Evolutionary conservation across 305 asterid species (phyloP).

Genomic region (Solanum hybrid): DNA sequence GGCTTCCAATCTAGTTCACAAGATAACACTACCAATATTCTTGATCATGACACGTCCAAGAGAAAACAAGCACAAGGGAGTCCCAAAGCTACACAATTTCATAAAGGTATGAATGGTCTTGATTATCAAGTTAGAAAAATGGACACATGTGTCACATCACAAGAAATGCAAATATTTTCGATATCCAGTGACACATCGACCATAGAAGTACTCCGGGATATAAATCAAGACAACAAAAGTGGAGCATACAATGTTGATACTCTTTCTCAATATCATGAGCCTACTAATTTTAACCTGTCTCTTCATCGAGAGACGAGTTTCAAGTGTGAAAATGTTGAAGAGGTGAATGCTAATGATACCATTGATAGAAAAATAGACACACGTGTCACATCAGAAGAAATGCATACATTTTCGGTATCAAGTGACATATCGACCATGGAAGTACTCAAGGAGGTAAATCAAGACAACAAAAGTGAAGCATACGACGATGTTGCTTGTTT

Average conservation of each 20-base stretch:
- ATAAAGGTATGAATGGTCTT: neutral
- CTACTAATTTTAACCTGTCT: neutral
- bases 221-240: neutral
- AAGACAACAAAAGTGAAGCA: neutral
- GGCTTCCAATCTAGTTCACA: neutral
- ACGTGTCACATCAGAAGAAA: neutral
- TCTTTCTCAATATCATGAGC: neutral
- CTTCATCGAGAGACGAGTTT: neutral
- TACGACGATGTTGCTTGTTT: neutral
- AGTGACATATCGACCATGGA: fast-evolving
- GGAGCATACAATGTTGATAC: neutral
- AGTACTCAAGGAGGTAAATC: neutral
- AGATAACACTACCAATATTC: neutral
- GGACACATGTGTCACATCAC: neutral
- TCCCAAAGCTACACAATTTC: neutral
- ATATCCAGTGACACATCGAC: neutral
- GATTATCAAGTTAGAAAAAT: neutral
- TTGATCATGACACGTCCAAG: neutral
- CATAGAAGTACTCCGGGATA: neutral
- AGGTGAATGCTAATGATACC: neutral
- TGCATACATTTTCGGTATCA: neutral
- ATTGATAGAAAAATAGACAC: neutral
- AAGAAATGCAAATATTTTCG: neutral
- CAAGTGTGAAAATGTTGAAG: neutral
- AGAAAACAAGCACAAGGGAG: neutral